Evolutionary conservation across 2,329 filamentous ascomycete species (phyloP).

Genomic region (Aplosporella prunicola): DNA sequence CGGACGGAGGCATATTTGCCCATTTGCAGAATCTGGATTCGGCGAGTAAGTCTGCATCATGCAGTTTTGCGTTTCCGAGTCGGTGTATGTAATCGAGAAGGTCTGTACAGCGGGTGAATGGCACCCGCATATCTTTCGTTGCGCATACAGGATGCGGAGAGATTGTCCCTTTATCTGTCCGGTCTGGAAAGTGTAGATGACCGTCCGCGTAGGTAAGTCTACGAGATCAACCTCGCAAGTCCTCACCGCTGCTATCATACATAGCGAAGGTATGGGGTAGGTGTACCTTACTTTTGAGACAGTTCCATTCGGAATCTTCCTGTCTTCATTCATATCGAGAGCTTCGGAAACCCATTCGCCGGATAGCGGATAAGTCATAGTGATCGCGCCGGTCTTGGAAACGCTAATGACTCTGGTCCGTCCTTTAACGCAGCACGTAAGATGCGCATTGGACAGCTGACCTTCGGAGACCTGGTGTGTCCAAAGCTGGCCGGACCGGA

Average conservation of each 20-base stretch:
- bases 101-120: conserved; percentile 49
- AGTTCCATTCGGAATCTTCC: conserved; percentile 21
- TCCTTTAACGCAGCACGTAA: conserved; percentile 21
- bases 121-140: conserved; percentile 42
- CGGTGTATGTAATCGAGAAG: conserved; percentile 56
- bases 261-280: conserved; percentile 48
- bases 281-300: conserved; percentile 45
- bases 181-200: conserved; percentile 55
- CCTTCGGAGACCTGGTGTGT: conserved; percentile 22
- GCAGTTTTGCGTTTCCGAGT: conserved; percentile 50
- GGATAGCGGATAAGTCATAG: conserved; percentile 19
- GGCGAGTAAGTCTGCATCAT: conserved; percentile 56
- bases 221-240: conserved; percentile 50
- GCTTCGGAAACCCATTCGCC: conserved; percentile 22
- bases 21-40: conserved; percentile 40
- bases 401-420: conserved; percentile 24
- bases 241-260: conserved; percentile 52
- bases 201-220: conserved; percentile 46
- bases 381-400: conserved; percentile 25
- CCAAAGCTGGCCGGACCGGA: conserved; percentile 32
- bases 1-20: conserved; percentile 48
- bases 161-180: conserved; percentile 50
- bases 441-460: conserved; percentile 20
- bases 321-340: conserved; percentile 21
- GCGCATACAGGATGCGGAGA: conserved; percentile 51